Conservation (phyloP, 306 rosid species). For the Castanospermum australe region DNA sequence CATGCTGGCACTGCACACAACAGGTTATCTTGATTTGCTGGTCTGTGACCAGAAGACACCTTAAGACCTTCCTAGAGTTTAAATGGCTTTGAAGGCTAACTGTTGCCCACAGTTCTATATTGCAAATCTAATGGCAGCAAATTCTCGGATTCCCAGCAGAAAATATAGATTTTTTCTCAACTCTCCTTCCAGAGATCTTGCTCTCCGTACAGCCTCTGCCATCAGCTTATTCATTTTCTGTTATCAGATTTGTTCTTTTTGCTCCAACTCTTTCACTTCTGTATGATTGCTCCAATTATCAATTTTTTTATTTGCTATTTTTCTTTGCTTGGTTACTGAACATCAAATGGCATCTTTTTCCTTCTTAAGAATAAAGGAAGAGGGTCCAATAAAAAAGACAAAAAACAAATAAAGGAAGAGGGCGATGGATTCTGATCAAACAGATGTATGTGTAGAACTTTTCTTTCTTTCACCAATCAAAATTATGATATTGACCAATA, state of each 20-base stretch:
- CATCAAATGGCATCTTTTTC: slow-evolving; percentile 5
- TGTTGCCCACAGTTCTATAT: neutral
- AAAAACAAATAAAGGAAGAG: neutral
- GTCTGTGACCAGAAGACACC: neutral
- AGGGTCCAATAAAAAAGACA: neutral
- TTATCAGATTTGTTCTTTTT: too few species aligned
- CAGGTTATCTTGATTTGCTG: neutral
- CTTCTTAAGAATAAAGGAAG: neutral
- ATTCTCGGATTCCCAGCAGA: slow-evolving; percentile 9
- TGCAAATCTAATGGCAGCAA: neutral
- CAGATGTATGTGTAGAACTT: neutral
- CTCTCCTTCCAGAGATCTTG: neutral
- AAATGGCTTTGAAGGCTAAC: neutral
- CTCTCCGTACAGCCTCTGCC: too few species aligned
- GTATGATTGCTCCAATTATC: too few species aligned
- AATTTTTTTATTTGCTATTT: too few species aligned
- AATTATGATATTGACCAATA: slow-evolving; percentile 10
- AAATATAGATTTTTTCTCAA: slow-evolving; percentile 14
- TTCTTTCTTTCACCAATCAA: slow-evolving; percentile 15
- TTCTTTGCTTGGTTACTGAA: too few species aligned
- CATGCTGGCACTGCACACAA: neutral
- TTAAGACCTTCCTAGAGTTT: neutral
- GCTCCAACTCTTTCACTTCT: too few species aligned
- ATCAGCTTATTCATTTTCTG: too few species aligned
- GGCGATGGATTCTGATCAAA: neutral